These are phyloP conservation scores for Rubia yunnanensis DNA, from an alignment of 257 asterid genomes.

Conservation along the genomic window DNA sequence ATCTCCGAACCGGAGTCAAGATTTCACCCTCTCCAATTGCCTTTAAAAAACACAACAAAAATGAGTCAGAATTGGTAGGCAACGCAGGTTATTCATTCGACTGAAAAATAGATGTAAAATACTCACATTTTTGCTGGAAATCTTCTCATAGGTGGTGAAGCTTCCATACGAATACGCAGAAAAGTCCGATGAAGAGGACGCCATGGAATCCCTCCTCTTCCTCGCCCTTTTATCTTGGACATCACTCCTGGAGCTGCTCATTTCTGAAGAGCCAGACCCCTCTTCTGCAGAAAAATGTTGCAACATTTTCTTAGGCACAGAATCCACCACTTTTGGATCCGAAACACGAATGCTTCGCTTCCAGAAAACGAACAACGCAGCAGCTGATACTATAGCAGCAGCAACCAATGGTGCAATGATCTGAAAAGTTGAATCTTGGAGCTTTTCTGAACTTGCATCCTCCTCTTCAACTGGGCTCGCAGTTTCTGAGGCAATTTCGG, in stretches of 20 bases:
- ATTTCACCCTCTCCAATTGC: conserved; percentile 61
- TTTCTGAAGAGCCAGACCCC: conserved; percentile 50
- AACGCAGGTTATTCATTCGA: background rate
- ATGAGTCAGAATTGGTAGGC: no score
- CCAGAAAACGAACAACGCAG: conserved; percentile 17
- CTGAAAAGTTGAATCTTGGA: conserved; percentile 5
- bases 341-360: conserved; percentile 17
- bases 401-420: conserved; percentile 12
- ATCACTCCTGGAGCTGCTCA: conserved; percentile 62
- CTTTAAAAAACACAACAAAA: conserved; percentile 26
- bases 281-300: conserved; percentile 9
- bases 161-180: conserved; percentile 77
- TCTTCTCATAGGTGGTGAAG: conserved; percentile 84
- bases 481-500: conserved; percentile 10
- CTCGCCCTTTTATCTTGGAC: conserved; percentile 41
- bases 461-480: conserved; percentile 7
- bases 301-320: background rate
- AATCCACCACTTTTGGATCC: background rate
- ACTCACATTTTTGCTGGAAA: conserved; percentile 63
- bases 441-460: background rate
- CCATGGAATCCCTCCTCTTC: conserved; percentile 24
- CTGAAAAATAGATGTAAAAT: background rate
- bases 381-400: conserved; percentile 27
- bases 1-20: conserved; percentile 86
- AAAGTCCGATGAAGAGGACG: conserved; percentile 46